Conservation (phyloP, 73 alveolate genomes). For the Diophrys sp. region DNA sequence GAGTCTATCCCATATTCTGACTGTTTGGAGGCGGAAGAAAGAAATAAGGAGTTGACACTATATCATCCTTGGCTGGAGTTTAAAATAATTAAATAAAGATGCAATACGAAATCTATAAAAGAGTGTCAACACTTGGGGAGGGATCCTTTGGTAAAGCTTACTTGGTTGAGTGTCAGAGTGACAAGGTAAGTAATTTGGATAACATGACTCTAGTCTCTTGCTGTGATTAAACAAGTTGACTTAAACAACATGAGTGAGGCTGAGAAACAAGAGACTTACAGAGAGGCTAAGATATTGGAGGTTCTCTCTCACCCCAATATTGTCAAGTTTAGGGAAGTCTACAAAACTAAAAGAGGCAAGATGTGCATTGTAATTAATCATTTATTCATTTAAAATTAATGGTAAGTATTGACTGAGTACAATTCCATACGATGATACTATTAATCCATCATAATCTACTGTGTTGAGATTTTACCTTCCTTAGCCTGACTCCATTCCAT, state of each 20-base stretch:
- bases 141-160: conserved; percentile 95
- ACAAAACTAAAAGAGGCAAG: conserved; percentile 81
- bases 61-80: no score
- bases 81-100: conserved; percentile 10
- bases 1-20: no score
- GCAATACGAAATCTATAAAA: conserved; percentile 66
- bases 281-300: conserved; percentile 86
- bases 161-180: conserved; percentile 71
- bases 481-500: no score
- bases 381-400: no score
- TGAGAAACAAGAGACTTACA: conserved; percentile 80
- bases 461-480: no score
- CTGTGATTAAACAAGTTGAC: conserved; percentile 92
- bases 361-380: conserved; percentile 83
- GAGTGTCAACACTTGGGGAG: conserved; percentile 79
- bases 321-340: conserved; percentile 83
- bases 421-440: no score
- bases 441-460: no score
- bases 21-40: no score
- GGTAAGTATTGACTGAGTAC: no score
- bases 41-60: no score
- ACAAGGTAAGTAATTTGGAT: conserved; percentile 19
- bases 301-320: conserved; percentile 92
- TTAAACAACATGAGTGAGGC: conserved; percentile 78
- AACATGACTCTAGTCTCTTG: no score